Percentiles rank a stretch among this genome's conserved stretches.
These are phyloP conservation scores for Hapsidospora chrysogenum DNA, from an alignment of 495 filamentous ascomycete species.

Conservation along the genomic window DNA sequence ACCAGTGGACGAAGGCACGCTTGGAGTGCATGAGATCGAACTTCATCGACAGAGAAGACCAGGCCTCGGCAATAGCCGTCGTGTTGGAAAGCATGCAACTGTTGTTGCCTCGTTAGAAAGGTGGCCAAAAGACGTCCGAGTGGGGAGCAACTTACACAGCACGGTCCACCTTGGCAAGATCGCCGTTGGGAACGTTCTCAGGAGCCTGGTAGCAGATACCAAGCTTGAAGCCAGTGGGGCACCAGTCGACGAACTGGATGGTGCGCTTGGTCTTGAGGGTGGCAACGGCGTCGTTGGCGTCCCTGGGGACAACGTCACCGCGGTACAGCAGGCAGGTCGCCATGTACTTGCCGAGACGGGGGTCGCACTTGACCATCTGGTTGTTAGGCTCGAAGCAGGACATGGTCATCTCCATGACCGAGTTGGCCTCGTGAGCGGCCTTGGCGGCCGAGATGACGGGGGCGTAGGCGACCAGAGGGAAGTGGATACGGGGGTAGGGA, in stretches of 20 bases:
- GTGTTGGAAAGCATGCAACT: constrained; percentile 99
- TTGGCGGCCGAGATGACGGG: constrained; percentile 69
- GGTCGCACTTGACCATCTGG: constrained; percentile 92
- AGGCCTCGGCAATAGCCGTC: constrained; percentile 95
- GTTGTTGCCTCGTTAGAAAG: constrained; percentile 7
- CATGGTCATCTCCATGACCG: constrained; percentile 73
- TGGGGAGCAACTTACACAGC: constrained; percentile 59
- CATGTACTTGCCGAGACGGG: constrained; percentile 90
- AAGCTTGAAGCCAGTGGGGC: constrained; percentile 90
- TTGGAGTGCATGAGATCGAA: constrained; percentile 99
- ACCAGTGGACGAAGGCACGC: constrained; percentile 99
- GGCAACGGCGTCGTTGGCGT: constrained; percentile 65
- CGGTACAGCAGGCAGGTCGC: constrained; percentile 80
- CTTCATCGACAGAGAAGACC: constrained; percentile 93
- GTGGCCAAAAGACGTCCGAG: neutral
- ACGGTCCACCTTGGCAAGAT: constrained; percentile 93
- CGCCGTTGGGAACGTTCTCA: constrained; percentile 88
- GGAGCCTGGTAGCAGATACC: constrained; percentile 91
- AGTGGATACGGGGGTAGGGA: constrained; percentile 83
- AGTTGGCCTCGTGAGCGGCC: constrained; percentile 83
- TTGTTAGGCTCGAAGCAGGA: constrained; percentile 91
- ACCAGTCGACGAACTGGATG: constrained; percentile 91
- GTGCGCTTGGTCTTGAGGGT: constrained; percentile 72
- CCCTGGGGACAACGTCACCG: constrained; percentile 74
- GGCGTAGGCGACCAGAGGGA: constrained; percentile 77